A percentile compares a stretch with the other conserved stretches of the same genome.
Evolutionary conservation across 139 green algal genomes (phyloP).

Genomic region (Ettlia oleoabundans): DNA sequence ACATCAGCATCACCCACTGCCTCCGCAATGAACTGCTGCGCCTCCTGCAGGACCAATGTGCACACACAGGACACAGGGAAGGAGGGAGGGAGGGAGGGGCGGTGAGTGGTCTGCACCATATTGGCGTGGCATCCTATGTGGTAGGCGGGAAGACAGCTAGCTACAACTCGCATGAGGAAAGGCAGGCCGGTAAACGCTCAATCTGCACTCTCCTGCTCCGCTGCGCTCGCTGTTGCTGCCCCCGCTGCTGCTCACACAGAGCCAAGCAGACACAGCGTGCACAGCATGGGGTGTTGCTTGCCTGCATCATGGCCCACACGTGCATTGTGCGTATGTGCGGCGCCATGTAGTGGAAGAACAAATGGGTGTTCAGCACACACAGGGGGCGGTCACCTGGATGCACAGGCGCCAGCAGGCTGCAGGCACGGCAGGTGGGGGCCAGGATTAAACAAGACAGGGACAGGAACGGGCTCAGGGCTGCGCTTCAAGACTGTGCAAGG

Average conservation of each 20-base stretch:
- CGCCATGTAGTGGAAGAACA: conserved; percentile 93
- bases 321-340: conserved; percentile 91
- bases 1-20: not conserved
- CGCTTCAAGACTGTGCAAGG: no score
- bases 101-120: no score
- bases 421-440: no score
- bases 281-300: not conserved
- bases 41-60: conserved; percentile 16
- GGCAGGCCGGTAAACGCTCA: not conserved
- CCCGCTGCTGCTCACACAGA: not conserved
- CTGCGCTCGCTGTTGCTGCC: not conserved
- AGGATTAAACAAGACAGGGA: not conserved
- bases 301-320: conserved; percentile 72
- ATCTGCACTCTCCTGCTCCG: not conserved
- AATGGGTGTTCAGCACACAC: conserved; percentile 88
- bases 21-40: conserved; percentile 39
- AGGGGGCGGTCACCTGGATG: conserved; percentile 38
- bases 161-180: not conserved
- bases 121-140: no score
- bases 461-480: no score
- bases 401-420: conserved; percentile 32
- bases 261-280: not conserved
- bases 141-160: no score
- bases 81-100: not conserved
- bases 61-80: not conserved